phyloP scores from a whole-genome alignment of 352 stramenopile genomes.

The Phytophthora sansomeana region DNA sequence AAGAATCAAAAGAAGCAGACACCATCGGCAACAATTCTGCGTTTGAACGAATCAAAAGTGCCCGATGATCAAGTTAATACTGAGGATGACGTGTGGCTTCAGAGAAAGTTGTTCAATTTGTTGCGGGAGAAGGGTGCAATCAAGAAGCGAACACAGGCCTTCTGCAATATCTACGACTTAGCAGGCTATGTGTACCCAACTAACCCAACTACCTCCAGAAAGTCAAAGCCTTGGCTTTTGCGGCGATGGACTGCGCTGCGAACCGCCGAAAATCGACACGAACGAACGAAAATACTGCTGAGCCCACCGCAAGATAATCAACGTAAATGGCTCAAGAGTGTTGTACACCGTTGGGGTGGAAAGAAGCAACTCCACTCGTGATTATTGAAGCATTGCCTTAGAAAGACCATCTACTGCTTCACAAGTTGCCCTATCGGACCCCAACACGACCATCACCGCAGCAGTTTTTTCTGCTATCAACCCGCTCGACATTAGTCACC shows the following conservation, averaged over 20 bases:
- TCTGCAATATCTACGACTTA: slow-evolving; percentile 1
- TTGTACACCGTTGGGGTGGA: too few relatives aligned
- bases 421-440: too few relatives aligned
- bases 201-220: not conserved
- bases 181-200: not conserved
- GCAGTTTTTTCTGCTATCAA: too few relatives aligned
- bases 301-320: too few relatives aligned
- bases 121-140: not conserved
- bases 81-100: not conserved
- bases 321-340: not conserved
- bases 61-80: not conserved
- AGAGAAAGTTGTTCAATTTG: slow-evolving; percentile 1
- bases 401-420: too few relatives aligned
- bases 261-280: not conserved
- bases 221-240: slow-evolving; percentile 4
- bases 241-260: slow-evolving; percentile 2
- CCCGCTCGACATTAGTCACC: too few relatives aligned
- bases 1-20: not conserved
- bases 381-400: too few relatives aligned
- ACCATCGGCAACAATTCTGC: not conserved
- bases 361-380: too few relatives aligned
- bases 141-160: slow-evolving; percentile 2
- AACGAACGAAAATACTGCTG: not conserved
- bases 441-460: too few relatives aligned
- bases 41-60: too few relatives aligned